phyloP scores from a whole-genome alignment of 352 stramenopile genomes.

The Thalassiosira tumida region DNA sequence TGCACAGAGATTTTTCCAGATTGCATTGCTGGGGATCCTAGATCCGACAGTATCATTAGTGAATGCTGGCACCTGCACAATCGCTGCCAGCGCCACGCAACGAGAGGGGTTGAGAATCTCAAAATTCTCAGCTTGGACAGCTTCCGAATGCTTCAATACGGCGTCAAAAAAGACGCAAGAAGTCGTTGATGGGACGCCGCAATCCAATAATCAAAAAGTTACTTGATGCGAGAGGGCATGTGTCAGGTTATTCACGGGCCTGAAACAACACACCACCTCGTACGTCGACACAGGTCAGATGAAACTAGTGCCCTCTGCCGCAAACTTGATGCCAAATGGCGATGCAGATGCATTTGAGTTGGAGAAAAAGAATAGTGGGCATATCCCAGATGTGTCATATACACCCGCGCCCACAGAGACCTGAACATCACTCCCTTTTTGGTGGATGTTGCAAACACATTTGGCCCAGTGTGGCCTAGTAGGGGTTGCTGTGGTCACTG shows the following conservation, averaged over 20 bases:
- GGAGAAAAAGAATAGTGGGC: background rate
- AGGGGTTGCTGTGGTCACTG: background rate
- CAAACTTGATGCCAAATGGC: background rate
- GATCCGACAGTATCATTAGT: conserved; percentile 42
- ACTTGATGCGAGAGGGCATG: background rate
- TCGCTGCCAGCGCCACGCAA: background rate
- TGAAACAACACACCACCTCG: conserved; percentile 4
- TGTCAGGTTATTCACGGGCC: background rate
- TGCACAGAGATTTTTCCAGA: no score
- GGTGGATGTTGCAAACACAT: conserved; percentile 36
- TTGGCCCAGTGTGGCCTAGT: background rate
- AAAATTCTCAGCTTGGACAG: background rate
- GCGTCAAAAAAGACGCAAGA: background rate
- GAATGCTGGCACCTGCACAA: conserved; percentile 28
- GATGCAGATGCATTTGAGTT: background rate
- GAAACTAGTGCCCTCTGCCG: no score
- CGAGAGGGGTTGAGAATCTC: background rate
- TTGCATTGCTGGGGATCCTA: background rate
- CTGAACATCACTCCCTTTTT: background rate
- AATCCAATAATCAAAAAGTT: background rate
- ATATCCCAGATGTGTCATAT: background rate
- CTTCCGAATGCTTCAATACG: background rate
- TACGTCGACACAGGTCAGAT: conserved; percentile 14
- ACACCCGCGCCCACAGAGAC: conserved; percentile 35
- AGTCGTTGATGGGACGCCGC: background rate